Percentiles rank a stretch among this genome's conserved stretches.
Conservation (phyloP, 2,329 filamentous ascomycete genomes). For the Magnaporthiopsis rhizophila region DNA sequence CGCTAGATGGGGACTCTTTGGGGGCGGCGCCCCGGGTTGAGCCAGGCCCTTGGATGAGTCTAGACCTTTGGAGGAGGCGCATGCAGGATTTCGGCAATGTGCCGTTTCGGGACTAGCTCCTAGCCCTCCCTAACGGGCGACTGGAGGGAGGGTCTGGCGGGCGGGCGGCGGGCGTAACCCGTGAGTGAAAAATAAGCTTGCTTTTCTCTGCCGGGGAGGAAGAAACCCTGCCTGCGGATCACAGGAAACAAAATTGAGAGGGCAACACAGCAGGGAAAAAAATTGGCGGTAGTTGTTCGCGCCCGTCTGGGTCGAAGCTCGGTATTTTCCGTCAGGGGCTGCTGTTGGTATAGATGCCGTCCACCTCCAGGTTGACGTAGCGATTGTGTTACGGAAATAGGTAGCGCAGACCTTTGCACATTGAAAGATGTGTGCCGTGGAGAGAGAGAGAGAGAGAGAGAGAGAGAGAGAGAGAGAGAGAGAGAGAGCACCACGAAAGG, state of each 20-base stretch:
- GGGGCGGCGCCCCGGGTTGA: too few species aligned
- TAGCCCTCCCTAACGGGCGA: not conserved
- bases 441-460: too few species aligned
- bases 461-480: too few species aligned
- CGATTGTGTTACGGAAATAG: not conserved
- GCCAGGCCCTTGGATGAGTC: not conserved
- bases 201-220: not conserved
- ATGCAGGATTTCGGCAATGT: not conserved
- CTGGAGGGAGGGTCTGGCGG: not conserved
- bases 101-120: not conserved
- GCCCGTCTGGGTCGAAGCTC: not conserved
- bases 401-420: too few species aligned
- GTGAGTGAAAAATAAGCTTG: not conserved
- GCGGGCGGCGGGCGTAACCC: too few species aligned
- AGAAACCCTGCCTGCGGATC: not conserved
- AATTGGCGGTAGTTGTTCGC: not conserved
- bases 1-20: too few species aligned
- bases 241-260: not conserved
- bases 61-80: not conserved
- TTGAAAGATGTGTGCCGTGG: too few species aligned
- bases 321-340: not conserved
- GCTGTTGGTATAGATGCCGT: not conserved
- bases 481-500: not conserved
- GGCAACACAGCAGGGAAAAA: not conserved
- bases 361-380: too few species aligned